Percentiles rank a stretch among this genome's conserved stretches.
Conservation (phyloP, 116 monocot genomes). For the Dioscorea cayenensis region DNA sequence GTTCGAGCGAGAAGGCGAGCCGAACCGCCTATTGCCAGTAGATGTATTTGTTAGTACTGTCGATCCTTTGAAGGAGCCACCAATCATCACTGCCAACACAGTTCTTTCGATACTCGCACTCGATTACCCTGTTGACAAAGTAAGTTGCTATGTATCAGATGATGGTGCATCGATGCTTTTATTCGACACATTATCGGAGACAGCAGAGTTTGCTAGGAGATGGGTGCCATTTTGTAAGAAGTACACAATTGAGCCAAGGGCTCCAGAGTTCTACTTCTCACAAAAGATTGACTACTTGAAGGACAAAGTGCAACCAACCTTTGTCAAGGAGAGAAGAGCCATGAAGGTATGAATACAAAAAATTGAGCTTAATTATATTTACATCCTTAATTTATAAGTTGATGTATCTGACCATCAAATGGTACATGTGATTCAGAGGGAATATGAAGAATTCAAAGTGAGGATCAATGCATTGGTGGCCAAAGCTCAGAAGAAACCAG, state of each 20-base stretch:
- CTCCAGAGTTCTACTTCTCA: conserved; percentile 91
- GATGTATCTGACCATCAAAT: neutral
- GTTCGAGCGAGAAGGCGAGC: conserved; percentile 62
- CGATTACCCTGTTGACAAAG: conserved; percentile 78
- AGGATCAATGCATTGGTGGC: conserved; percentile 86
- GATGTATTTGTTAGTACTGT: conserved; percentile 91
- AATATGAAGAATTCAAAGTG: conserved; percentile 94
- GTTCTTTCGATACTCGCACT: conserved; percentile 79
- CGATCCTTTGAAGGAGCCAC: conserved; percentile 93
- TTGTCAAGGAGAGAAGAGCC: conserved; percentile 83
- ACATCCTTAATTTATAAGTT: neutral
- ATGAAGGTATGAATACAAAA: conserved; percentile 52
- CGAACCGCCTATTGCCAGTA: conserved; percentile 46
- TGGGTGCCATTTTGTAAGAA: conserved; percentile 98
- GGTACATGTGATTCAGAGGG: conserved; percentile 35
- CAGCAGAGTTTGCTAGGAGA: conserved; percentile 78
- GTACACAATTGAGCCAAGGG: conserved; percentile 65
- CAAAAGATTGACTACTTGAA: conserved; percentile 87
- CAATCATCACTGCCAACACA: conserved; percentile 91
- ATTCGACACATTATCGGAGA: conserved; percentile 81
- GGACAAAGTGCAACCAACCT: conserved; percentile 87
- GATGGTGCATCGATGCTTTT: conserved; percentile 93
- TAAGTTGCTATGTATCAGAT: conserved; percentile 89
- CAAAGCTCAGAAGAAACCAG: conserved; percentile 88
- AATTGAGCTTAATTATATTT: neutral